Evolutionary conservation across 805 yeast species (phyloP).

Genomic region (Candida awuae): DNA sequence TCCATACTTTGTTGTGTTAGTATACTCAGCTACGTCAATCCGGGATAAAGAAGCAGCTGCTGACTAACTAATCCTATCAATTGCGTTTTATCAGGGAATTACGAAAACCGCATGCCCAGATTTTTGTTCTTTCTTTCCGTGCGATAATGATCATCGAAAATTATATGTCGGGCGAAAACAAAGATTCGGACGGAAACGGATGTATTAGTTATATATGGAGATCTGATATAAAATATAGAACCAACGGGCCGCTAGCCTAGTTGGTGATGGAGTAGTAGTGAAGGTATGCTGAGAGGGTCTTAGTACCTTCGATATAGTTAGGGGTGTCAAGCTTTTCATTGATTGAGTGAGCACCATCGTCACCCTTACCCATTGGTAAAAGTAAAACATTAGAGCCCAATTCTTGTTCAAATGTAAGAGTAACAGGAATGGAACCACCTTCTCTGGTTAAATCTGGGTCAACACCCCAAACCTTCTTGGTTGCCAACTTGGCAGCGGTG

Average conservation of each 20-base stretch:
- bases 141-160: no score
- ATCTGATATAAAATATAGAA: no score
- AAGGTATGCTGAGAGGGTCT: slow-evolving; percentile 87
- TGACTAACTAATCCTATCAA: no score
- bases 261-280: slow-evolving; percentile 56
- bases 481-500: slow-evolving; percentile 91
- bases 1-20: background rate
- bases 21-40: no score
- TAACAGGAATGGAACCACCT: slow-evolving; percentile 98
- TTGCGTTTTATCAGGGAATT: no score
- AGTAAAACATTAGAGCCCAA: slow-evolving; percentile 79
- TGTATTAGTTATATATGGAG: no score
- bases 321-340: slow-evolving; percentile 87
- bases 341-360: slow-evolving; percentile 98
- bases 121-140: no score
- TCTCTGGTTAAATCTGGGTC: slow-evolving; percentile 97
- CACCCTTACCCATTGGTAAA: slow-evolving; percentile 98
- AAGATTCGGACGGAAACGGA: no score
- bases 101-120: no score
- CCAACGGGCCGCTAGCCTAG: background rate
- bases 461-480: slow-evolving; percentile 87
- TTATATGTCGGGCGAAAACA: no score
- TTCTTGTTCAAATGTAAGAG: slow-evolving; percentile 84
- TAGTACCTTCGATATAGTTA: slow-evolving; percentile 89
- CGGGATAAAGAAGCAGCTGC: no score